phyloP scores from a whole-genome alignment of 139 green algal genomes.

The Ulvella scutata region DNA sequence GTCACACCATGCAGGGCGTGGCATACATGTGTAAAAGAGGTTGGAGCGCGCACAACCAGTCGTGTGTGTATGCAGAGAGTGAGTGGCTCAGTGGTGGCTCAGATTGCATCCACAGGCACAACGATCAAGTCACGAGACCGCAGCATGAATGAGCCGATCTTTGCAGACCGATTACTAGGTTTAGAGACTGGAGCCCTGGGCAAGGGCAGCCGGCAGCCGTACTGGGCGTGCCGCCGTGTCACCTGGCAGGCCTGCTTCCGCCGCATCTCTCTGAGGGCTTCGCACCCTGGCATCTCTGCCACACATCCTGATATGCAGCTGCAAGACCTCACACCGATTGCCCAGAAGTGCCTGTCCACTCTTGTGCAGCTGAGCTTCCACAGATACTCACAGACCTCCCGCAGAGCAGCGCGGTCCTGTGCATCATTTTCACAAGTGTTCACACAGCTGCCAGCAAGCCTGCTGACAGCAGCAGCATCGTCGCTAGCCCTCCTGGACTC shows the following conservation, averaged over 20 bases:
- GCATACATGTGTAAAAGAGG: too few species aligned
- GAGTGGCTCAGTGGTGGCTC: not conserved
- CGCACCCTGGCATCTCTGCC: not conserved
- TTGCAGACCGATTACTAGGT: not conserved
- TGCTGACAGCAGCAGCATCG: not conserved
- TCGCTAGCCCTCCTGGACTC: not conserved
- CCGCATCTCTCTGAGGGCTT: not conserved
- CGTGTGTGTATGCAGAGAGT: not conserved
- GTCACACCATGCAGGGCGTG: too few species aligned
- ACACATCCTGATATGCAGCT: not conserved
- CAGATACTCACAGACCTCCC: not conserved
- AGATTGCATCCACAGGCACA: not conserved
- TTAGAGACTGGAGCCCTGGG: not conserved
- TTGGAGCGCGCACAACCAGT: too few species aligned
- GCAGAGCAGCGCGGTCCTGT: not conserved
- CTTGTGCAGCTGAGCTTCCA: conserved; percentile 1
- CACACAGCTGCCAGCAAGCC: not conserved
- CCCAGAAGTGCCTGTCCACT: not conserved
- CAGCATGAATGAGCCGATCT: not conserved
- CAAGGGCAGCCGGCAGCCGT: not conserved
- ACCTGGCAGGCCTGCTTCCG: not conserved
- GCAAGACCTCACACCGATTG: not conserved
- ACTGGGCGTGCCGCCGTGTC: not conserved
- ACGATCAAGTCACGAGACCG: not conserved
- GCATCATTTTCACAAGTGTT: not conserved